Evolutionary conservation across 345 rosid species (phyloP).

Genomic region (Zanthoxylum bungeanum): DNA sequence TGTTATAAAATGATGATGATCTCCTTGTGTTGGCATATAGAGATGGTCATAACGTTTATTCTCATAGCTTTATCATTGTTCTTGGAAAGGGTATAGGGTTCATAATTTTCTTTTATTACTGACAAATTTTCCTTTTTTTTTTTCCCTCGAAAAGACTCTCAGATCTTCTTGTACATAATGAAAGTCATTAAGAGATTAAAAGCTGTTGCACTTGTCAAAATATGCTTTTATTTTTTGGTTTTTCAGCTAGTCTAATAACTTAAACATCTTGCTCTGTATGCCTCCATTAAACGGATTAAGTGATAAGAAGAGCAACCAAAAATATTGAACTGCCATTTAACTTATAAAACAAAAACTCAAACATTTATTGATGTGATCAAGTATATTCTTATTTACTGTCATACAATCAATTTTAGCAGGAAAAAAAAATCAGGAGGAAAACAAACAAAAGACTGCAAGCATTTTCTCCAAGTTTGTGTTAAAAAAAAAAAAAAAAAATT

Average conservation of each 20-base stretch:
- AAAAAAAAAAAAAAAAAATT: slow-evolving; percentile 8
- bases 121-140: not conserved
- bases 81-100: slow-evolving; percentile 9
- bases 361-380: slow-evolving; percentile 17
- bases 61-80: slow-evolving; percentile 2
- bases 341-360: not conserved
- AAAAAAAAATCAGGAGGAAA: not conserved
- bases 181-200: not conserved
- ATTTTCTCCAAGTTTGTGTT: slow-evolving; percentile 14
- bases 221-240: not conserved
- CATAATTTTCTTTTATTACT: not conserved
- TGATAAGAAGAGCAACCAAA: not conserved
- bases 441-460: not conserved
- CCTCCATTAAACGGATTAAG: not conserved
- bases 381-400: not conserved
- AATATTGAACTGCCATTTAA: not conserved
- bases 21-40: not conserved
- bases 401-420: slow-evolving; percentile 1
- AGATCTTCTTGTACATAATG: slow-evolving; percentile 13
- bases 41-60: not conserved
- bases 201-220: not conserved
- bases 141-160: not conserved
- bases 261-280: not conserved
- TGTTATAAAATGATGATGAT: not conserved
- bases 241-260: not conserved